Evolutionary conservation across 176 grass and related monocot genomes (phyloP).

Genomic region (Avena eriantha): DNA sequence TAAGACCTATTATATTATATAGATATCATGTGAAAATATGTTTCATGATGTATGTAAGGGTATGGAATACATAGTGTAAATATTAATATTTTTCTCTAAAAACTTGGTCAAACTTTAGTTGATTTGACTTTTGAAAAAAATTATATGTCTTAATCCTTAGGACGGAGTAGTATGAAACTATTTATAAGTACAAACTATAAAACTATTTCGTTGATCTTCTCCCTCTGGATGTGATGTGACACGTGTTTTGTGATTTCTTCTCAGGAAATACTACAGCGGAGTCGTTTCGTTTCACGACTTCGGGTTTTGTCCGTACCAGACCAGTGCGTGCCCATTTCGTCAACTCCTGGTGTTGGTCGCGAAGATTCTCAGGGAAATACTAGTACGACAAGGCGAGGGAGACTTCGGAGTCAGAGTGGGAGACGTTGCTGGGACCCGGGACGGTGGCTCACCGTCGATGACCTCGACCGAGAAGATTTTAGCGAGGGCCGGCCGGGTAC

Average conservation of each 20-base stretch:
- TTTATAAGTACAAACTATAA: no score
- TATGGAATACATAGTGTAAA: no score
- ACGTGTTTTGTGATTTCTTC: neutral
- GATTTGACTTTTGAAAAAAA: no score
- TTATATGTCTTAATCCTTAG: no score
- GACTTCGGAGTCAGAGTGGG: neutral
- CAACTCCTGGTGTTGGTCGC: neutral
- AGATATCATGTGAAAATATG: no score
- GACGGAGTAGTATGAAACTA: no score
- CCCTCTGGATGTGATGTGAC: neutral
- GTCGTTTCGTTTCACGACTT: neutral
- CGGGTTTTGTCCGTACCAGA: neutral
- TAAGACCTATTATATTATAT: no score
- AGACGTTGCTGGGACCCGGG: neutral
- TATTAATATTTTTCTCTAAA: no score
- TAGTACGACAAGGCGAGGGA: neutral
- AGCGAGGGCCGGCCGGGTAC: neutral
- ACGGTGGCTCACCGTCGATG: neutral
- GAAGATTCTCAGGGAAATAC: conserved; percentile 31
- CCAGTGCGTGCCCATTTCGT: neutral
- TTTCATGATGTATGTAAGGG: no score
- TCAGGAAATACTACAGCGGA: conserved; percentile 19
- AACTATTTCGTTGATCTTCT: neutral
- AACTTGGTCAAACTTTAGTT: no score
- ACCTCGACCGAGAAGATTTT: neutral